Evolutionary conservation across 192 early-diverging fungal genomes (phyloP).

Genomic region (Coemansia sp.): DNA sequence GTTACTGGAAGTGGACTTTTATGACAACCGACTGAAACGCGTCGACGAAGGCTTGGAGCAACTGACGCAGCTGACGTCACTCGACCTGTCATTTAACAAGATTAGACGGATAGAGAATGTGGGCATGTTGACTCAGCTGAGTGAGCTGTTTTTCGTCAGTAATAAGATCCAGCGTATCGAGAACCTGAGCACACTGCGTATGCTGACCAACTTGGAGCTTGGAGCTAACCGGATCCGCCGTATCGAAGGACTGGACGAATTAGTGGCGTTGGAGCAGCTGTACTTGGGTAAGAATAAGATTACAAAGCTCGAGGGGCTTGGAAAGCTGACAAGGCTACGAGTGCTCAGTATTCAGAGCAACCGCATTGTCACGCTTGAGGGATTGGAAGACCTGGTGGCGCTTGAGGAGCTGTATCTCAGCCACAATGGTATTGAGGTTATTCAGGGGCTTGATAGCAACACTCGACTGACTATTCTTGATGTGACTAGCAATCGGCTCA

Average conservation of each 20-base stretch:
- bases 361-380: conserved; percentile 77
- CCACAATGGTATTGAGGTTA: conserved; percentile 83
- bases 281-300: conserved; percentile 99
- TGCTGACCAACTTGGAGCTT: conserved; percentile 86
- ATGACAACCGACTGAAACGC: conserved; percentile 90
- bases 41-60: conserved; percentile 66
- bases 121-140: conserved; percentile 63
- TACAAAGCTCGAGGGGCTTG: conserved; percentile 72
- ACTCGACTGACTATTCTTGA: conserved; percentile 79
- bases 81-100: conserved; percentile 98
- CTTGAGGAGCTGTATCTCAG: conserved; percentile 93
- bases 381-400: conserved; percentile 65
- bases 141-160: conserved; percentile 87
- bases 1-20: conserved; percentile 88
- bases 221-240: conserved; percentile 93
- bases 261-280: conserved; percentile 85
- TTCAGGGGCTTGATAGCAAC: conserved; percentile 84
- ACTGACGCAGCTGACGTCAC: conserved; percentile 64
- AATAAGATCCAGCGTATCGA: conserved; percentile 91
- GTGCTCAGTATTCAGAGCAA: conserved; percentile 88
- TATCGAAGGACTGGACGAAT: conserved; percentile 81
- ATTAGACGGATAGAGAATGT: conserved; percentile 80
- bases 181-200: conserved; percentile 66
- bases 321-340: conserved; percentile 64
- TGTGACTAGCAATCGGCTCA: conserved; percentile 80